These are phyloP conservation scores for Noccaea bulbosa DNA, from an alignment of 345 rosid genomes.

Conservation along the genomic window DNA sequence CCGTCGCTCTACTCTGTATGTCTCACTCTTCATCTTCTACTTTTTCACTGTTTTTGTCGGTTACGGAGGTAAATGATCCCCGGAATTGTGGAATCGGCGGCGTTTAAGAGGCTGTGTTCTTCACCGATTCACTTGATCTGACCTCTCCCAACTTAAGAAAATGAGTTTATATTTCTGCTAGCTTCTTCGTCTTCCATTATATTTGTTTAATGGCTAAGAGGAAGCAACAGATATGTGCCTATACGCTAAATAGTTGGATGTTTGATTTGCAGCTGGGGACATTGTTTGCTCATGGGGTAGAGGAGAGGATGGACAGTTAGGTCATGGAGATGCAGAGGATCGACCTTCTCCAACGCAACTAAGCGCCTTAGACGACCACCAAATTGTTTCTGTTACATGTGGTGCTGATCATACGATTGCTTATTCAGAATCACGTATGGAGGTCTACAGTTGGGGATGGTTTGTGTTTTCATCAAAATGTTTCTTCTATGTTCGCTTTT, in stretches of 20 bases:
- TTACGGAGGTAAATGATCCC: constrained; percentile 1
- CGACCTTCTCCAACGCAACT: constrained; percentile 76
- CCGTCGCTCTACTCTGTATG: constrained; percentile 90
- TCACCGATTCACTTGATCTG: constrained; percentile 35
- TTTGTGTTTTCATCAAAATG: constrained; percentile 33
- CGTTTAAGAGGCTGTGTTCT: constrained; percentile 3
- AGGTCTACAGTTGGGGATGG: constrained; percentile 97
- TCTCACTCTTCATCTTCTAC: not conserved
- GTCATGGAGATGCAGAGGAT: constrained; percentile 96
- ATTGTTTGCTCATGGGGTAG: constrained; percentile 95
- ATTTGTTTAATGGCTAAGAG: no score
- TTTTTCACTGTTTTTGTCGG: constrained; percentile 19
- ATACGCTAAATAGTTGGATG: not conserved
- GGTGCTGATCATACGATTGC: constrained; percentile 98
- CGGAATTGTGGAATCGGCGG: constrained; percentile 22
- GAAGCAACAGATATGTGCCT: not conserved
- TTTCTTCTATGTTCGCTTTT: constrained; percentile 1
- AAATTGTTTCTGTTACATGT: constrained; percentile 70
- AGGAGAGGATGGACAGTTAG: constrained; percentile 98
- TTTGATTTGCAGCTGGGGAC: constrained; percentile 71
- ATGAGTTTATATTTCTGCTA: not conserved
- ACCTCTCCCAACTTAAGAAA: not conserved
- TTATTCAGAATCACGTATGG: constrained; percentile 60
- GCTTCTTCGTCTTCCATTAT: not conserved
- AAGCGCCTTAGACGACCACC: constrained; percentile 69